Conservation (phyloP, 352 stramenopile genomes). For the Phytophthora pisi region DNA sequence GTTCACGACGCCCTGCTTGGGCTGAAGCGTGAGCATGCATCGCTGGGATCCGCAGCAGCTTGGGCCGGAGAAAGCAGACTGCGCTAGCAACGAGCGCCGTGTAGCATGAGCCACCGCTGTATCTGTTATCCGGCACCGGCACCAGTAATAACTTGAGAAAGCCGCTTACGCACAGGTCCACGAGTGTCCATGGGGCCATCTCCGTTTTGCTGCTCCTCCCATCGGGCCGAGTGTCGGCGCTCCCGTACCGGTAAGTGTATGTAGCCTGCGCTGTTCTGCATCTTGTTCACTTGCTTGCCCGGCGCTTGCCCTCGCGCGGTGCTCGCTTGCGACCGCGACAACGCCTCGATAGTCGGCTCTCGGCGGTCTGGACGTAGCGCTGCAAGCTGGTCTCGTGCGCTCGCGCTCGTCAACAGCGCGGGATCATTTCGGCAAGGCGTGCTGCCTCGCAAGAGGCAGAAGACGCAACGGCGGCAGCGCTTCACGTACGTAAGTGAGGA, state of each 20-base stretch:
- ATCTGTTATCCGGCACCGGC: neutral
- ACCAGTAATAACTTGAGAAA: neutral
- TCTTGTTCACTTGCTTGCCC: conserved; percentile 4
- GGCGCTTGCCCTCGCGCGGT: conserved; percentile 7
- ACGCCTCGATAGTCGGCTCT: conserved; percentile 23
- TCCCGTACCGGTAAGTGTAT: neutral
- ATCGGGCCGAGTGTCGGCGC: neutral
- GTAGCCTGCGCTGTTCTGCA: conserved; percentile 1
- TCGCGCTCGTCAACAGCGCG: neutral
- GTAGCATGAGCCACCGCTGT: neutral
- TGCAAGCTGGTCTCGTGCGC: conserved; percentile 9
- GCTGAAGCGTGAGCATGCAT: neutral
- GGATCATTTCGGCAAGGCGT: neutral
- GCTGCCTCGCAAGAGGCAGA: neutral
- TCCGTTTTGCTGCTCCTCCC: neutral
- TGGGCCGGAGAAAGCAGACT: conserved; percentile 3
- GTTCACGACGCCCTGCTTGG: neutral
- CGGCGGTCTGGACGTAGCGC: conserved; percentile 9
- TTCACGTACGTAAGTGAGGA: neutral
- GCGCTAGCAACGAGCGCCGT: neutral
- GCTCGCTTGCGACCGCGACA: conserved; percentile 15
- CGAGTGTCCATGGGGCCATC: neutral
- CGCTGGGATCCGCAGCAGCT: neutral
- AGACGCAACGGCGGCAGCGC: no score
- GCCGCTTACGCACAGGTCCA: no score